A percentile compares a stretch with the other conserved stretches of the same genome.
Evolutionary conservation across 208 protist genomes (phyloP).

Genomic region (Leishmania tropica): DNA sequence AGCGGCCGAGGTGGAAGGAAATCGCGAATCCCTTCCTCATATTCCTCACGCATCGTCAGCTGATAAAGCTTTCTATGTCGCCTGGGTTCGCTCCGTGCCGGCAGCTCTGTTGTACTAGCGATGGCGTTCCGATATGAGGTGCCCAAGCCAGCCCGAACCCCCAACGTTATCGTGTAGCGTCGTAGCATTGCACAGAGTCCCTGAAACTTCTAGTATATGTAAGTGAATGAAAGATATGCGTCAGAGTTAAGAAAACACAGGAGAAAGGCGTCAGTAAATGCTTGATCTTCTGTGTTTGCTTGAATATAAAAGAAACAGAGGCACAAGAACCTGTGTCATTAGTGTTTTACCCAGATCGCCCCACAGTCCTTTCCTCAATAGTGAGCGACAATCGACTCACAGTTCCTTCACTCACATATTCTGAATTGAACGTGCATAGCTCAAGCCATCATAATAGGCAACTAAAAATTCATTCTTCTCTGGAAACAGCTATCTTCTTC

Average conservation of each 20-base stretch:
- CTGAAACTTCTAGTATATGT: background rate
- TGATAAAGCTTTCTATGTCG: constrained; percentile 54
- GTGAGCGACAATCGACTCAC: background rate
- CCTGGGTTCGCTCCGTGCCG: constrained; percentile 18
- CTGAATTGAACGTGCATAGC: background rate
- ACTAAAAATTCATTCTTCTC: background rate
- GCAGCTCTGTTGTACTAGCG: background rate
- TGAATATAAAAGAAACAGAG: background rate
- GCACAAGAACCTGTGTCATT: background rate
- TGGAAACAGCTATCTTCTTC: background rate
- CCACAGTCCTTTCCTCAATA: background rate
- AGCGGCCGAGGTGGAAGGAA: constrained; percentile 76
- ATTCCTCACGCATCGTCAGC: constrained; percentile 62
- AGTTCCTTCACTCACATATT: too few relatives aligned
- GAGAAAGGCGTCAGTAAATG: background rate
- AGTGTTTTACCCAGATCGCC: background rate
- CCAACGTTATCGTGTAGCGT: background rate
- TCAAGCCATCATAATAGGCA: background rate
- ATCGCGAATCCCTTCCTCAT: constrained; percentile 78
- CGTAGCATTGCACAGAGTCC: background rate
- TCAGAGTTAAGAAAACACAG: background rate
- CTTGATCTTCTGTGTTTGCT: background rate
- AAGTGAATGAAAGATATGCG: background rate
- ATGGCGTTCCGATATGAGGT: background rate
- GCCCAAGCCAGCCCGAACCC: background rate